These are phyloP conservation scores for Debaryomyces sp. DNA, from an alignment of 1,139 yeast genomes.

Conservation along the genomic window DNA sequence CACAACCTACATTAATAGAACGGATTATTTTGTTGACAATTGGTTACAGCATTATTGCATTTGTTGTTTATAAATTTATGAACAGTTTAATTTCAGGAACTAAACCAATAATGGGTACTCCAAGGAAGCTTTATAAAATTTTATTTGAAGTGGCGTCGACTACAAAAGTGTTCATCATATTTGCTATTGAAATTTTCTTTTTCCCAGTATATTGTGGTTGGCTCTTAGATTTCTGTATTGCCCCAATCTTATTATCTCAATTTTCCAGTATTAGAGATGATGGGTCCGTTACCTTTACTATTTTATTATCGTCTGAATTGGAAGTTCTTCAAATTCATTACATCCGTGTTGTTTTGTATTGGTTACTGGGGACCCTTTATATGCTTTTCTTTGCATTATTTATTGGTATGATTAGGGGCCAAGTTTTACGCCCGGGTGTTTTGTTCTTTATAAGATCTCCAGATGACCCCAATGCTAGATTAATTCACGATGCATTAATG, in stretches of 20 bases:
- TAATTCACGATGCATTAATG: slow-evolving; percentile 86
- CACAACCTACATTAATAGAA: slow-evolving; percentile 30
- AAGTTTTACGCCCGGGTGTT: slow-evolving; percentile 84
- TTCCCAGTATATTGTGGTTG: slow-evolving; percentile 90
- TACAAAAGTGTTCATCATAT: slow-evolving; percentile 71
- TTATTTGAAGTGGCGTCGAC: slow-evolving; percentile 59
- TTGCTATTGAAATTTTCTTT: slow-evolving; percentile 75
- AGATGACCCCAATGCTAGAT: slow-evolving; percentile 87
- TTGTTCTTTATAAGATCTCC: slow-evolving; percentile 90
- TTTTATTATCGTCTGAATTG: slow-evolving; percentile 29
- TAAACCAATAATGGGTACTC: slow-evolving; percentile 50
- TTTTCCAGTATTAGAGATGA: slow-evolving; percentile 18
- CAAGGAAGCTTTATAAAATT: slow-evolving; percentile 52
- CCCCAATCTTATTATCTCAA: slow-evolving; percentile 50
- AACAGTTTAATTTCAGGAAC: slow-evolving; percentile 30
- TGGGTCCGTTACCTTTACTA: slow-evolving; percentile 14
- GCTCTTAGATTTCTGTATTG: slow-evolving; percentile 67
- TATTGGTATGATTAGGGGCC: slow-evolving; percentile 78
- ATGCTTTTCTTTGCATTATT: slow-evolving; percentile 87
- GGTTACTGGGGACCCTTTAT: slow-evolving; percentile 81
- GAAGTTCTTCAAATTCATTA: slow-evolving; percentile 25
- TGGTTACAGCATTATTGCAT: slow-evolving; percentile 42
- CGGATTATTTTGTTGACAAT: slow-evolving; percentile 33
- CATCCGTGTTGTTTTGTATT: slow-evolving; percentile 42
- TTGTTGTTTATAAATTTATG: slow-evolving; percentile 38